phyloP scores from a whole-genome alignment of 176 grass and related monocot genomes.

The Triticum monococcum region DNA sequence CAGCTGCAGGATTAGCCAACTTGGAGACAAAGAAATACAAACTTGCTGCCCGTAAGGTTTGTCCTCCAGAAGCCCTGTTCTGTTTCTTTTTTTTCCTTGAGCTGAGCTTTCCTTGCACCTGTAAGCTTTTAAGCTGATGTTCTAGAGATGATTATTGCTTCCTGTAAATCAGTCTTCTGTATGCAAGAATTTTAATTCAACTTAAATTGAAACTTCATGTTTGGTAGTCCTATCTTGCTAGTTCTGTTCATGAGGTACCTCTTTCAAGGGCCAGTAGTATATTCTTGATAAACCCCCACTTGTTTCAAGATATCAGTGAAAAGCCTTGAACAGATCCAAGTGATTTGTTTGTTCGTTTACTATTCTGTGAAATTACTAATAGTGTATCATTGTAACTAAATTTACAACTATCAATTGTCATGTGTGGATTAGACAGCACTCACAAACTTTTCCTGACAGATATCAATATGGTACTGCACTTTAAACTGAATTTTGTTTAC shows the following conservation, averaged over 20 bases:
- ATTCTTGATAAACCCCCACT: neutral
- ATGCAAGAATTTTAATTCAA: neutral
- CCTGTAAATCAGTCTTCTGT: neutral
- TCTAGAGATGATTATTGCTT: neutral
- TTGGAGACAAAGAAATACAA: conserved; percentile 96
- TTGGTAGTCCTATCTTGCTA: neutral
- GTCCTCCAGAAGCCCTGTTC: conserved; percentile 4
- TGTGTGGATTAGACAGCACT: neutral
- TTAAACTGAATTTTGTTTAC: neutral
- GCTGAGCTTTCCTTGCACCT: neutral
- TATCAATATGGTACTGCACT: neutral
- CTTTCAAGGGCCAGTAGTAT: neutral
- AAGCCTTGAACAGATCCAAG: neutral
- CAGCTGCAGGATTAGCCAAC: conserved; percentile 81
- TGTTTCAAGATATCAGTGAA: neutral
- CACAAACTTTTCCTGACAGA: neutral
- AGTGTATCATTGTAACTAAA: neutral
- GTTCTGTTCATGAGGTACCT: neutral
- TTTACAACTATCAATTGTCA: neutral
- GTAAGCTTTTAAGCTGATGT: neutral
- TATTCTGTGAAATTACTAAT: neutral
- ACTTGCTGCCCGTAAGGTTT: conserved; percentile 90
- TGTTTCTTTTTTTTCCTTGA: neutral
- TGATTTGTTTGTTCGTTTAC: conserved; percentile 3
- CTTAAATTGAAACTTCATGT: neutral